phyloP scores from a whole-genome alignment of 2,329 filamentous ascomycete species.

The Pseudogymnoascus sp. region DNA sequence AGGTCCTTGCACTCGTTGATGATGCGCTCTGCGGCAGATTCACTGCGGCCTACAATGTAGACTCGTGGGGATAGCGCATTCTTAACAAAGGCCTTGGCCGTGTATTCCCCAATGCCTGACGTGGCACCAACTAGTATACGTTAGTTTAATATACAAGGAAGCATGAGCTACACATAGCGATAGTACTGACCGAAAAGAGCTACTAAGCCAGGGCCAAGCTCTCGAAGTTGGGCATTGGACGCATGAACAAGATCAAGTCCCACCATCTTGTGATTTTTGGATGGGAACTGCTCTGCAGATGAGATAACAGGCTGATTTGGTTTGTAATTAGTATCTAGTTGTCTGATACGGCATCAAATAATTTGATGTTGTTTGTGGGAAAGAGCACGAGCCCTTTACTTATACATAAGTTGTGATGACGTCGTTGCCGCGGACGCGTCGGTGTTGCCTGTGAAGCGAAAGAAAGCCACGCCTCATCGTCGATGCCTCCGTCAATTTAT shows the following conservation, averaged over 20 bases:
- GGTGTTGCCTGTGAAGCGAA: not conserved
- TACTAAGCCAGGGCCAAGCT: constrained; percentile 26
- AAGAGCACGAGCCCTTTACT: not conserved
- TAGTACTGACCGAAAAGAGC: constrained; percentile 22
- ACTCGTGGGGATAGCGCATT: constrained; percentile 34
- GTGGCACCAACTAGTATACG: constrained; percentile 35
- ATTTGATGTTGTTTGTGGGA: not conserved
- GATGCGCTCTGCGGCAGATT: constrained; percentile 35
- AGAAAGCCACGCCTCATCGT: not conserved
- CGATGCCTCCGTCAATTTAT: not conserved
- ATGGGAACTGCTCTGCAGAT: not conserved
- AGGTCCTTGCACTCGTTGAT: constrained; percentile 34
- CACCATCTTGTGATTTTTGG: constrained; percentile 17
- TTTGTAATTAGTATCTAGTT: not conserved
- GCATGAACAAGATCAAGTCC: constrained; percentile 23
- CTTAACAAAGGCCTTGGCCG: constrained; percentile 38
- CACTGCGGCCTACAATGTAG: constrained; percentile 42
- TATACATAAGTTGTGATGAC: not conserved
- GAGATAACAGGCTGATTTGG: not conserved
- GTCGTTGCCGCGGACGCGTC: not conserved
- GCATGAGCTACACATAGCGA: too few relatives aligned
- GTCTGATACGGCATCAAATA: not conserved
- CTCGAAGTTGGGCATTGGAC: constrained; percentile 22
- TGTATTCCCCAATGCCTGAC: constrained; percentile 42
- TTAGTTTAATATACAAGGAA: not conserved